These are phyloP conservation scores for Fraxinus nigra DNA, from an alignment of 305 asterid species.

Conservation along the genomic window DNA sequence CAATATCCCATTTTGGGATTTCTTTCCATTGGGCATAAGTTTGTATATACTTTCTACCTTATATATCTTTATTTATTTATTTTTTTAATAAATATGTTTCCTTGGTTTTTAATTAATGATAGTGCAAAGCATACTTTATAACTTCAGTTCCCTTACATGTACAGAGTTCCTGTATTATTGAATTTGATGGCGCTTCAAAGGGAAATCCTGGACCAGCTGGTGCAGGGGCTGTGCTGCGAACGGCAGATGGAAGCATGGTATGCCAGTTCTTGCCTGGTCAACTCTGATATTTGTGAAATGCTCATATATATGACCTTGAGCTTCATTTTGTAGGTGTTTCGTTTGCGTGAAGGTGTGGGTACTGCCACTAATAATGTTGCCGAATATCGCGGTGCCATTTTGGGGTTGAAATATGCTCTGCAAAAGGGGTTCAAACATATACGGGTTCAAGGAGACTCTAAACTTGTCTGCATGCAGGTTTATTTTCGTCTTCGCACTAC, in stretches of 20 bases:
- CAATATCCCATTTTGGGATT: slow-evolving; percentile 1
- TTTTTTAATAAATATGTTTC: slow-evolving; percentile 11
- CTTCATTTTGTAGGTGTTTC: slow-evolving; percentile 50
- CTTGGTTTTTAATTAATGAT: slow-evolving; percentile 1
- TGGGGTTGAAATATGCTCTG: slow-evolving; percentile 82
- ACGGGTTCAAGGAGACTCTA: slow-evolving; percentile 85
- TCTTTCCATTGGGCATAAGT: not conserved
- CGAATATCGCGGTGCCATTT: slow-evolving; percentile 80
- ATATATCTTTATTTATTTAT: not conserved
- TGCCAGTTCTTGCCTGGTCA: not conserved
- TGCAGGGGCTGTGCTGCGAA: slow-evolving; percentile 58
- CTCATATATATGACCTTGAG: slow-evolving; percentile 1
- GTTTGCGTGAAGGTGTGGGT: slow-evolving; percentile 93
- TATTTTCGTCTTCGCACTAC: not conserved
- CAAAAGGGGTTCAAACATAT: slow-evolving; percentile 79
- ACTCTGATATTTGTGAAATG: not conserved
- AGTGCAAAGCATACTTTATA: slow-evolving; percentile 16
- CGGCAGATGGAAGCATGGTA: slow-evolving; percentile 64
- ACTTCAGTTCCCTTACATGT: slow-evolving; percentile 21
- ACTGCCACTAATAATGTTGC: slow-evolving; percentile 91
- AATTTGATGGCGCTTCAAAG: slow-evolving; percentile 67
- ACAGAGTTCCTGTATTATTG: slow-evolving; percentile 52
- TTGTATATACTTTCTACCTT: not conserved
- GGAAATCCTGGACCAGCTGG: slow-evolving; percentile 73
- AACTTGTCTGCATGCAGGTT: slow-evolving; percentile 99